phyloP scores from a whole-genome alignment of 208 protist species.

The Leishmania martiniquensis region DNA sequence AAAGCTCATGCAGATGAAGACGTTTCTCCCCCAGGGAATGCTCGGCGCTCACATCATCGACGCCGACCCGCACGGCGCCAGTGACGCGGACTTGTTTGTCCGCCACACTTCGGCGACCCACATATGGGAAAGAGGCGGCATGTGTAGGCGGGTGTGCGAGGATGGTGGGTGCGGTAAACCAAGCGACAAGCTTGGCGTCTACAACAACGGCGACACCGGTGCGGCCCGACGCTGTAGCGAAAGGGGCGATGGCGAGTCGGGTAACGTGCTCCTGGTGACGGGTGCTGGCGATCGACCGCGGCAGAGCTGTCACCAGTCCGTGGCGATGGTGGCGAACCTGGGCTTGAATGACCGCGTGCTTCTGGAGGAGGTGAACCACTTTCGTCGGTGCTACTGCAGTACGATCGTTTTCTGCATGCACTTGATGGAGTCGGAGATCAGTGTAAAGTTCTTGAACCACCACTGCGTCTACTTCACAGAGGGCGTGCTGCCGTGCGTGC shows the following conservation, averaged over 20 bases:
- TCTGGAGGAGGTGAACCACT: slow-evolving; percentile 45
- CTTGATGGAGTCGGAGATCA: slow-evolving; percentile 34
- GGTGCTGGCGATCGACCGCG: background rate
- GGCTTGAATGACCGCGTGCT: slow-evolving; percentile 42
- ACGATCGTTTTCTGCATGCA: slow-evolving; percentile 40
- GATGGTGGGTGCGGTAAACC: background rate
- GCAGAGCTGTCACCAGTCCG: background rate
- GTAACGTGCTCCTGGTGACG: background rate
- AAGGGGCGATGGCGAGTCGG: background rate
- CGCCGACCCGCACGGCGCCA: background rate
- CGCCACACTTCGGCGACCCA: background rate
- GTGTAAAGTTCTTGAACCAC: slow-evolving; percentile 27
- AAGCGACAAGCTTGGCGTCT: slow-evolving; percentile 2
- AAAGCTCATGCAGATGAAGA: slow-evolving; percentile 65
- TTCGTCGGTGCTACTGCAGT: slow-evolving; percentile 57
- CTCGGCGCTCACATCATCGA: slow-evolving; percentile 12
- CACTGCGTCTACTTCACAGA: slow-evolving; percentile 45
- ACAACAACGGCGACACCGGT: background rate
- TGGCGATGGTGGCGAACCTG: slow-evolving; percentile 4
- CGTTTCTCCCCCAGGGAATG: slow-evolving; percentile 50
- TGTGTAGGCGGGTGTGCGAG: background rate
- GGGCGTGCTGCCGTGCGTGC: slow-evolving; percentile 41
- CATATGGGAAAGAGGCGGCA: background rate
- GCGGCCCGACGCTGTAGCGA: background rate
- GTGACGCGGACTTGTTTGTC: slow-evolving; percentile 8